Evolutionary conservation across 495 filamentous ascomycete genomes (phyloP).

Genomic region (Penicillium soppii): DNA sequence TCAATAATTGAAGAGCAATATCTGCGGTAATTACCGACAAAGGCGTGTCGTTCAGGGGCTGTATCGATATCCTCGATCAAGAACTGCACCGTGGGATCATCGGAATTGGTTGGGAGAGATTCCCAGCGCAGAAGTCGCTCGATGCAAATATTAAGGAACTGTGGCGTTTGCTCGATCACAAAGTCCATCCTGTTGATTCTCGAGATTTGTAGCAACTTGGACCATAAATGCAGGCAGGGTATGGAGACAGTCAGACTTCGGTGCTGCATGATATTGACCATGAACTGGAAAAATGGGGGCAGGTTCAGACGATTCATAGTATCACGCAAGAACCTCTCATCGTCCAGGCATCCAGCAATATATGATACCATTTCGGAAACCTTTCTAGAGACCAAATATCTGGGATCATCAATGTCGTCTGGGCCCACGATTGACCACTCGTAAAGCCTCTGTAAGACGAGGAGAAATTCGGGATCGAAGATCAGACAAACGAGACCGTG

Average conservation of each 20-base stretch:
- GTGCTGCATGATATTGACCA: slow-evolving; percentile 76
- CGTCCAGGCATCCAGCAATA: slow-evolving; percentile 78
- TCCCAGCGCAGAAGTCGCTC: slow-evolving; percentile 80
- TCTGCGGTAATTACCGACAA: slow-evolving; percentile 93
- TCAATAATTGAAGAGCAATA: slow-evolving; percentile 87
- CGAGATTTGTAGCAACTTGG: slow-evolving; percentile 68
- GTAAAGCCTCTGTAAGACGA: slow-evolving; percentile 72
- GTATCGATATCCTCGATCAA: slow-evolving; percentile 93
- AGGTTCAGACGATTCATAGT: slow-evolving; percentile 57
- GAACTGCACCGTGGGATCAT: slow-evolving; percentile 76
- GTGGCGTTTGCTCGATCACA: slow-evolving; percentile 66
- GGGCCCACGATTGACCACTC: slow-evolving; percentile 80
- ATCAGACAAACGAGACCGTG: slow-evolving; percentile 74
- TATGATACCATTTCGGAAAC: slow-evolving; percentile 90
- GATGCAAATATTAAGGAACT: slow-evolving; percentile 77
- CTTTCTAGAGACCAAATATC: slow-evolving; percentile 89
- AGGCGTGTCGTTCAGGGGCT: slow-evolving; percentile 89
- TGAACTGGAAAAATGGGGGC: slow-evolving; percentile 73
- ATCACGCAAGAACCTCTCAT: slow-evolving; percentile 63
- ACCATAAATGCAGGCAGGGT: slow-evolving; percentile 87
- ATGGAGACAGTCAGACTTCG: slow-evolving; percentile 90
- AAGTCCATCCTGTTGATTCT: slow-evolving; percentile 62
- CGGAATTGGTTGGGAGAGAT: slow-evolving; percentile 72
- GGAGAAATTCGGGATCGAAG: slow-evolving; percentile 67
- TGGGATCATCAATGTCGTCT: slow-evolving; percentile 80